A percentile compares a stretch with the other conserved stretches of the same genome.
Evolutionary conservation across 2,329 filamentous ascomycete species (phyloP).

Genomic region (Trichoderma atroviride): DNA sequence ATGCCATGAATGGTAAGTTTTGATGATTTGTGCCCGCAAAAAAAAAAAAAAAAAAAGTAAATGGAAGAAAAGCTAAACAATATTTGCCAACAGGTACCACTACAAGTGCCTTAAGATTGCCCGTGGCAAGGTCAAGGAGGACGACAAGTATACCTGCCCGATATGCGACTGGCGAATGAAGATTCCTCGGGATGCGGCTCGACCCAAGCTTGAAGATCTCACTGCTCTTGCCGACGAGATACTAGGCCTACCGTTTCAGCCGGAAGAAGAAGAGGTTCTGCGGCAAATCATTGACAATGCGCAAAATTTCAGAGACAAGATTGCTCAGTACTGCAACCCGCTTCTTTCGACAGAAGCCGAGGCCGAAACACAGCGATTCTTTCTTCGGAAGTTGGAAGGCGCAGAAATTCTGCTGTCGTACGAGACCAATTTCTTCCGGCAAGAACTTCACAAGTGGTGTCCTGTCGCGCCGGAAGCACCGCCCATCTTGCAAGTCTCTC

Average conservation of each 20-base stretch:
- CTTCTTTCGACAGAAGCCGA: slow-evolving; percentile 81
- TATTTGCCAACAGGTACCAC: slow-evolving; percentile 70
- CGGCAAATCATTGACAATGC: slow-evolving; percentile 86
- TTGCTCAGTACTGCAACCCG: slow-evolving; percentile 79
- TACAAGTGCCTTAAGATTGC: slow-evolving; percentile 98
- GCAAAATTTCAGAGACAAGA: slow-evolving; percentile 79
- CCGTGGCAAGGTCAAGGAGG: slow-evolving; percentile 95
- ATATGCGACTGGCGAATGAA: slow-evolving; percentile 98
- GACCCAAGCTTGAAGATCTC: slow-evolving; percentile 91
- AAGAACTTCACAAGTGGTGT: slow-evolving; percentile 92
- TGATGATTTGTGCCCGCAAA: background rate
- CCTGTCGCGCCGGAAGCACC: slow-evolving; percentile 86
- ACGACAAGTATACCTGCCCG: slow-evolving; percentile 96
- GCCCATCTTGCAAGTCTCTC: slow-evolving; percentile 81
- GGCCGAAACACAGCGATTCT: slow-evolving; percentile 88
- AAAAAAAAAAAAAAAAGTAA: too few species aligned
- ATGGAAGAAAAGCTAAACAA: background rate
- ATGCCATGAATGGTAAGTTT: slow-evolving; percentile 89
- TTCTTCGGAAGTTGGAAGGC: slow-evolving; percentile 94
- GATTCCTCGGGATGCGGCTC: slow-evolving; percentile 92
- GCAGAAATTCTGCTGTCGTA: slow-evolving; percentile 88
- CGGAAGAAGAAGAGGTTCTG: slow-evolving; percentile 87
- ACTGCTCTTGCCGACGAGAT: slow-evolving; percentile 84
- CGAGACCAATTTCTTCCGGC: slow-evolving; percentile 97
- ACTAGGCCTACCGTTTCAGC: slow-evolving; percentile 80